Conservation (phyloP, 2,329 filamentous ascomycete genomes). For the Diaporthe citrichinensis region DNA sequence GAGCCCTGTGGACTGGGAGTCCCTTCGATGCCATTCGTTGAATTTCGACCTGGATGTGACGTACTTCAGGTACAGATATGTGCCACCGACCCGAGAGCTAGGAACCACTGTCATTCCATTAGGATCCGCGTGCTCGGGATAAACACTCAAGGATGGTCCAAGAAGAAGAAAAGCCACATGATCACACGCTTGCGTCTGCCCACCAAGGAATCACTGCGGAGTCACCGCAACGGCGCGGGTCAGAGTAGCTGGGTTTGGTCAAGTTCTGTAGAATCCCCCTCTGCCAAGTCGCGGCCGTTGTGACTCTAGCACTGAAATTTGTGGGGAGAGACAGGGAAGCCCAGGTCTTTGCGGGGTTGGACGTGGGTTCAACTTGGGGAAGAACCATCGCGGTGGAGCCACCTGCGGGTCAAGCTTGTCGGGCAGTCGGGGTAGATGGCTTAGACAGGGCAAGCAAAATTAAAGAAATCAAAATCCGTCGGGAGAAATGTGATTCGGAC, state of each 20-base stretch:
- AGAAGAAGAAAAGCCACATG: neutral
- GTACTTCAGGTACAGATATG: neutral
- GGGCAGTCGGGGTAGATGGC: slow-evolving; percentile 11
- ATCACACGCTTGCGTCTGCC: neutral
- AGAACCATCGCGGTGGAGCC: slow-evolving; percentile 2
- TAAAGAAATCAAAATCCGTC: slow-evolving; percentile 21
- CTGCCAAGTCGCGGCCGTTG: slow-evolving; percentile 24
- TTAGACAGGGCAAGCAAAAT: slow-evolving; percentile 11
- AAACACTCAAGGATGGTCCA: neutral
- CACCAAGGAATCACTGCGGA: neutral
- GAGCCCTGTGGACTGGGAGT: neutral
- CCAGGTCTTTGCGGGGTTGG: slow-evolving; percentile 23
- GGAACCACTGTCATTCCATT: neutral
- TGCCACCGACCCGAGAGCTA: neutral
- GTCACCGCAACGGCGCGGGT: slow-evolving; percentile 8
- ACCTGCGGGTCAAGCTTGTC: slow-evolving; percentile 11
- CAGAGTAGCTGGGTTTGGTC: slow-evolving; percentile 13
- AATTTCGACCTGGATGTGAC: neutral
- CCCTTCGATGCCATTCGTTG: neutral
- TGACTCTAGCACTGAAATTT: slow-evolving; percentile 4
- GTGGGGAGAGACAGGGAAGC: slow-evolving; percentile 11
- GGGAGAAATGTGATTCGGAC: neutral
- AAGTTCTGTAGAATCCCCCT: neutral
- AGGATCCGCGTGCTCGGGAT: neutral
- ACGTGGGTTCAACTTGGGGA: neutral